Conservation (phyloP, 768 basidiomycete genomes). For the Sporobolomyces phaffii region DNA sequence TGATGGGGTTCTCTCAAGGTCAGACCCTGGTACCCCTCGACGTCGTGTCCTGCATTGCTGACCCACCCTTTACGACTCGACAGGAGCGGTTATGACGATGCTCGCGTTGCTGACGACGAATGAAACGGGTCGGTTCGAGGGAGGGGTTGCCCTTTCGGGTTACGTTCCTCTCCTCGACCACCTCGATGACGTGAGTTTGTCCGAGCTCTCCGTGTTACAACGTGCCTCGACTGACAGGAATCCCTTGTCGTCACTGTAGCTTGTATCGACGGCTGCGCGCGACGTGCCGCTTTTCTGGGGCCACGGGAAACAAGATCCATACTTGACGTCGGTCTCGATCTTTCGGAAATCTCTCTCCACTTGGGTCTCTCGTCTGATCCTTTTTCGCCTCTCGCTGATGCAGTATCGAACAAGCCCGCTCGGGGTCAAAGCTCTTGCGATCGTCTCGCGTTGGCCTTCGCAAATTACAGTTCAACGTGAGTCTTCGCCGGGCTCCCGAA, state of each 20-base stretch:
- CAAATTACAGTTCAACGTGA: background rate
- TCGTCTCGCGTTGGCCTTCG: slow-evolving; percentile 2
- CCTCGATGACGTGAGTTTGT: background rate
- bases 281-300: slow-evolving; percentile 24
- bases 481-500: background rate
- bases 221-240: too few relatives aligned
- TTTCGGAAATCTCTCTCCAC: background rate
- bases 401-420: slow-evolving; percentile 1
- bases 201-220: too few relatives aligned
- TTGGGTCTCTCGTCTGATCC: background rate
- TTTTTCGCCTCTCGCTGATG: background rate
- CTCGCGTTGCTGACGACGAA: slow-evolving; percentile 2
- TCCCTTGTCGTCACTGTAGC: background rate
- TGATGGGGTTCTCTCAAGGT: slow-evolving; percentile 34
- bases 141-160: slow-evolving; percentile 11
- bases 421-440: background rate
- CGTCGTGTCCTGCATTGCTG: background rate
- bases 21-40: background rate
- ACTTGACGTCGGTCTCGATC: background rate
- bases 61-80: background rate
- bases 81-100: slow-evolving; percentile 34
- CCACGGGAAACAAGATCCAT: slow-evolving; percentile 19
- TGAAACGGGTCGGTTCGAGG: slow-evolving; percentile 9
- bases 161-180: slow-evolving; percentile 11
- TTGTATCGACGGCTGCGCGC: background rate